Evolutionary conservation across 495 filamentous ascomycete genomes (phyloP).

Genomic region (Tuber magnatum): DNA sequence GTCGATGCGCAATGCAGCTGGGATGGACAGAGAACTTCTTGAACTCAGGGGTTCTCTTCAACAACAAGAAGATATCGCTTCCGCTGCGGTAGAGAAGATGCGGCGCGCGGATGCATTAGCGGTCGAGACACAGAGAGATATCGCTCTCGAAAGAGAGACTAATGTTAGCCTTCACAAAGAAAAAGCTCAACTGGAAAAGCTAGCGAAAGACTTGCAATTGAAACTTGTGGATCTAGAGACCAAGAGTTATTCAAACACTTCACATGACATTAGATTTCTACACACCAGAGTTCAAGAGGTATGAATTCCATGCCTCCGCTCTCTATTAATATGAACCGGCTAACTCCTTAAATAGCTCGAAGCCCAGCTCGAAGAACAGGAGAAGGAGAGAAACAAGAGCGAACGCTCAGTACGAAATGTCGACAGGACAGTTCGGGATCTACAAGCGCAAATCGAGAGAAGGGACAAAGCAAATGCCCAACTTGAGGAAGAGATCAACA

Average conservation of each 20-base stretch:
- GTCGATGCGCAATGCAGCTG: constrained; percentile 83
- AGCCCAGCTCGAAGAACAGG: constrained; percentile 78
- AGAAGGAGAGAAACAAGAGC: constrained; percentile 65
- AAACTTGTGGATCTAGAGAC: constrained; percentile 89
- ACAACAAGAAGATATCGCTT: constrained; percentile 87
- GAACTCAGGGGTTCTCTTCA: constrained; percentile 84
- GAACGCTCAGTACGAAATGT: constrained; percentile 85
- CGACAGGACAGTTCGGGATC: constrained; percentile 87
- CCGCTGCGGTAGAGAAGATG: constrained; percentile 95
- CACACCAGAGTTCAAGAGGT: constrained; percentile 95
- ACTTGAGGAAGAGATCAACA: constrained; percentile 70
- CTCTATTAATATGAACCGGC: constrained; percentile 24
- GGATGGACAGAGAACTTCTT: constrained; percentile 79
- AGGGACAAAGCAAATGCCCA: constrained; percentile 76
- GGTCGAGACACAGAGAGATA: constrained; percentile 88
- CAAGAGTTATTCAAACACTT: constrained; percentile 87
- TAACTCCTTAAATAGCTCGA: constrained; percentile 60
- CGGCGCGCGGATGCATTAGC: constrained; percentile 84
- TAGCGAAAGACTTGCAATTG: constrained; percentile 83
- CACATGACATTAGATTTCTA: constrained; percentile 90
- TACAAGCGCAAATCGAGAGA: constrained; percentile 86
- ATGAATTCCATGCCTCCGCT: constrained; percentile 39
- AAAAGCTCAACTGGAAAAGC: constrained; percentile 83
- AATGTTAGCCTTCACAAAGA: constrained; percentile 83
- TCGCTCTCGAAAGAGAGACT: constrained; percentile 78